Base-by-base conservation (phyloP, 805 yeast genomes). In the Komagataella phaffii region DNA sequence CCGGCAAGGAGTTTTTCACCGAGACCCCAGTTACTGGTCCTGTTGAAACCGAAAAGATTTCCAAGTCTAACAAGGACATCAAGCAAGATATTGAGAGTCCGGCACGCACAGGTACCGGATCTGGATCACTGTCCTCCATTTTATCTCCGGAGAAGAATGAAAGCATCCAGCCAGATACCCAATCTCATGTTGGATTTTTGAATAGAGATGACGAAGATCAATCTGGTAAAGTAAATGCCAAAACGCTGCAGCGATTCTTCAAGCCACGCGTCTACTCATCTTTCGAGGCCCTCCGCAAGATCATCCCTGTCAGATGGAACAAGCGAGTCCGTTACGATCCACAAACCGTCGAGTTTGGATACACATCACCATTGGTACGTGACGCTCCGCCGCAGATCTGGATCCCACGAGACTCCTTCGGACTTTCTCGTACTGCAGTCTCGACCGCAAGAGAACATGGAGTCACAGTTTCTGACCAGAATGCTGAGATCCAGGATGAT, bases 331-430 rank as follows among this genome's bases (percentile, higher is more conserved):
- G 67, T 54, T 72, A 72, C 56, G 65, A 69, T 52, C 60, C 66
- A 5, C 74, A 70, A 47, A 69, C 70, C 55, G 58, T 69, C 45
- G 63, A 64, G 53, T 60, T 64, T 50, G 72, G 75, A 18, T 83
- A 79, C 58, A 69, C 73, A 44, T 77, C 80, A 58, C 87, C 88
- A 21, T 75, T 77, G 45, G 74, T 80, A 44, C 65, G 61, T n/a
- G 81, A 72, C 36, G 74, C 67, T 6, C 79, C 70, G 54, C 87
- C 88, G 30, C 75, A 75, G 52, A 69, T 84, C 49, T 86, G 95
- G 95, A 69, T 85, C 55, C 80, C 85, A 46, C 75, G 70, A 57
- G 95, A 86, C 64, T 69, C 75, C 5, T 66, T 80, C 70, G 91
- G 93, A 4, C 71, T 86, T 51, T 75, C 86, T 17, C 74, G 75